Conservation (phyloP, 139 green algal species). For the Picochlorum sp. region DNA sequence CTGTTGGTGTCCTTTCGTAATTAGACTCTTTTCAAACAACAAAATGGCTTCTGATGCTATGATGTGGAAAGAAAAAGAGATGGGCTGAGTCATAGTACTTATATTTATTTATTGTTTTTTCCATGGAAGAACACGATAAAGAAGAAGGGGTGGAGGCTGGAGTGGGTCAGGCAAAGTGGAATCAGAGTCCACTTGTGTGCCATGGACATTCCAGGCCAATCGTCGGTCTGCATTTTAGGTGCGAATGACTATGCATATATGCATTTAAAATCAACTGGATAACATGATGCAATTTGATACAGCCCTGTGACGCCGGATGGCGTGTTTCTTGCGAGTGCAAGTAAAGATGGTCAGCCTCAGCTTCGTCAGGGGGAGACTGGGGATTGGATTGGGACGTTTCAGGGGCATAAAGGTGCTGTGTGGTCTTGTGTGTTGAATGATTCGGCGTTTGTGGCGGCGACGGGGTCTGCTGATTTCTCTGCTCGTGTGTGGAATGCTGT, state of each 20-base stretch:
- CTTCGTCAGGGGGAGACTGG: conserved; percentile 87
- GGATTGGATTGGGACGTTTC: conserved; percentile 98
- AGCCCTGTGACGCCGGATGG: conserved; percentile 87
- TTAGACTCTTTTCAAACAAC: no score
- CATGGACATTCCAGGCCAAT: conserved; percentile 94
- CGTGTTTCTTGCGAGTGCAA: conserved; percentile 87
- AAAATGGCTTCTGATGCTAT: background rate
- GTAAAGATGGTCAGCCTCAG: conserved; percentile 97
- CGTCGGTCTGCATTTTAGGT: conserved; percentile 92
- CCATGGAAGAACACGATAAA: no score
- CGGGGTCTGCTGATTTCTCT: conserved; percentile 89
- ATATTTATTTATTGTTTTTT: background rate
- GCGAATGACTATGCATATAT: background rate
- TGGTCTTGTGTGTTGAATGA: conserved; percentile 87
- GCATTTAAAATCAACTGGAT: no score
- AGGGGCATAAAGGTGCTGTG: conserved; percentile 96
- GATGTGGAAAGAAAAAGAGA: background rate
- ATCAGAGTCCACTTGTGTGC: conserved; percentile 73
- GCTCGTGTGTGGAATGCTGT: conserved; percentile 92
- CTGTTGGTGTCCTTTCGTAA: background rate
- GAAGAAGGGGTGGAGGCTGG: background rate
- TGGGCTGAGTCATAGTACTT: background rate
- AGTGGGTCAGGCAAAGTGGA: conserved; percentile 6
- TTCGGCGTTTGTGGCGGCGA: conserved; percentile 75
- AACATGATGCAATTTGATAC: conserved; percentile 10